These are phyloP conservation scores for Yamadazyma tumulicola DNA, from an alignment of 805 yeast species.

Conservation along the genomic window DNA sequence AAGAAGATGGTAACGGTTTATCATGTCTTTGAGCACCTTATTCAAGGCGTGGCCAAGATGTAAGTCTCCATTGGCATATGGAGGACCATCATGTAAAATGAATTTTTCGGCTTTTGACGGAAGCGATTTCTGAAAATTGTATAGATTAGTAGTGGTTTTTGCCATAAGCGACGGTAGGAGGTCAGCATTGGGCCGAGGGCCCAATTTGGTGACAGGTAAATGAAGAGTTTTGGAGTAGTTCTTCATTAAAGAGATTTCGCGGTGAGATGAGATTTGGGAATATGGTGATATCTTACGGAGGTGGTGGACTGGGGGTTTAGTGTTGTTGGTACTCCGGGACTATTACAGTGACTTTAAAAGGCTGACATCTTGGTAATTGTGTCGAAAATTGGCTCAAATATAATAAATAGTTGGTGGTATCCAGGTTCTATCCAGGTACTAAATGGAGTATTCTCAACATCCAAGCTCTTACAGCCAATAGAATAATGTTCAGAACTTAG, in stretches of 20 bases:
- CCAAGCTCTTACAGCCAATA: no score
- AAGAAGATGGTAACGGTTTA: constrained; percentile 66
- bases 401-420: no score
- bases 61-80: constrained; percentile 93
- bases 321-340: no score
- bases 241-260: constrained; percentile 6
- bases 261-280: no score
- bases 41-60: constrained; percentile 93
- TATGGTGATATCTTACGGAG: no score
- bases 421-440: no score
- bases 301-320: no score
- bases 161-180: constrained; percentile 39
- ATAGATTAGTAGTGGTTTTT: constrained; percentile 55
- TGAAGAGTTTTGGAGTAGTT: constrained; percentile 49
- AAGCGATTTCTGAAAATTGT: constrained; percentile 48
- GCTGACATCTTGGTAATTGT: no score
- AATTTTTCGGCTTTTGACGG: constrained; percentile 31
- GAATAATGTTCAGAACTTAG: no score
- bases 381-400: no score
- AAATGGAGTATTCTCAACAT: no score
- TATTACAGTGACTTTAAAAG: no score
- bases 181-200: constrained; percentile 49
- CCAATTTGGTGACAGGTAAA: constrained; percentile 63
- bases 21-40: constrained; percentile 83
- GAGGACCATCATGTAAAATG: constrained; percentile 94